phyloP scores from a whole-genome alignment of 2,329 filamentous ascomycete species.

The Talaromyces islandicus region DNA sequence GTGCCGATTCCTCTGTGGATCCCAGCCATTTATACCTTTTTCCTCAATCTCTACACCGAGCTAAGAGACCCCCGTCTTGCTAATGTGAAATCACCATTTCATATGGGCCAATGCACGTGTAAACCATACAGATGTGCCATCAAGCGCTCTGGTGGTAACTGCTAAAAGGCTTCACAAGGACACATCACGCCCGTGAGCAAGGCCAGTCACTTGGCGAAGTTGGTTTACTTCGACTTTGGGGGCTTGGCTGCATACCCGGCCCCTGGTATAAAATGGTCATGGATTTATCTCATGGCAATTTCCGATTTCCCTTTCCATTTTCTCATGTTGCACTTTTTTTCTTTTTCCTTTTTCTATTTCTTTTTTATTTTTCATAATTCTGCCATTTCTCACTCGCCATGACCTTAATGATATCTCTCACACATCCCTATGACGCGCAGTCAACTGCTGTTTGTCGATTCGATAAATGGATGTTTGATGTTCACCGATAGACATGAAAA shows the following conservation, averaged over 20 bases:
- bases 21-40: neutral
- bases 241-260: neutral
- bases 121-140: neutral
- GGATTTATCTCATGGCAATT: neutral
- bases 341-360: neutral
- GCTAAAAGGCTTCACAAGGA: neutral
- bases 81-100: neutral
- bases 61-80: neutral
- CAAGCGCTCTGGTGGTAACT: neutral
- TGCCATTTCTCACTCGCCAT: neutral
- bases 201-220: neutral
- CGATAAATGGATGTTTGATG: neutral
- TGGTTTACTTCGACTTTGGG: neutral
- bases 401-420: conserved; percentile 2
- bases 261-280: neutral
- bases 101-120: neutral
- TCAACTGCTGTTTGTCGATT: neutral
- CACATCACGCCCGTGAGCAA: neutral
- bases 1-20: neutral
- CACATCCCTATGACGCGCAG: neutral
- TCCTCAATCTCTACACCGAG: neutral
- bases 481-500: neutral
- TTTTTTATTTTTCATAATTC: neutral
- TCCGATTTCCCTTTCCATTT: neutral
- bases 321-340: neutral